These are phyloP conservation scores for Ramularia collo-cygni DNA, from an alignment of 2,329 filamentous ascomycete species.

Conservation along the genomic window DNA sequence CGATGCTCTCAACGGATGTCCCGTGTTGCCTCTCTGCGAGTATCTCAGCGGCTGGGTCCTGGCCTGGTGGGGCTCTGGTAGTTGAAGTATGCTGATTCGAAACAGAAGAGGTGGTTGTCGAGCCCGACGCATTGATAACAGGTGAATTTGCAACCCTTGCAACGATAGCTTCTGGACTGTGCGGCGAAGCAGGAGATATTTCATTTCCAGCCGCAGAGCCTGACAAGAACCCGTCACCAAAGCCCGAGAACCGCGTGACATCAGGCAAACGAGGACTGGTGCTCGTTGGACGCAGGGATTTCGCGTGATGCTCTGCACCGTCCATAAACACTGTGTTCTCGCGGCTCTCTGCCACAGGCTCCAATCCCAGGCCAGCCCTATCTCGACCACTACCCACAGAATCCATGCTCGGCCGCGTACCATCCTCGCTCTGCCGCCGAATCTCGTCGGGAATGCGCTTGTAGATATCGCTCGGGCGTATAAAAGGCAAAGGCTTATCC, in stretches of 20 bases:
- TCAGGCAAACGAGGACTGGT: constrained; percentile 34
- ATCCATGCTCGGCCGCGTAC: constrained; percentile 51
- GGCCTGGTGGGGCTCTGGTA: constrained; percentile 6
- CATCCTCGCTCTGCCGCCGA: constrained; percentile 52
- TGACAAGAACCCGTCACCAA: constrained; percentile 31
- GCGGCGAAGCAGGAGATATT: constrained; percentile 3
- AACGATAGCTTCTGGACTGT: not conserved
- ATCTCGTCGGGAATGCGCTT: constrained; percentile 62
- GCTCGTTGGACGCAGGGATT: constrained; percentile 23
- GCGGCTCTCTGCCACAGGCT: constrained; percentile 17
- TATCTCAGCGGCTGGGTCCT: constrained; percentile 14
- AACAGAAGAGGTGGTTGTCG: too few species aligned
- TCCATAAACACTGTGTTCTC: constrained; percentile 15
- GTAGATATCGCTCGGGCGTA: constrained; percentile 72
- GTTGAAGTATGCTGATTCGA: constrained; percentile 12
- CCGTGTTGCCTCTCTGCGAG: constrained; percentile 12
- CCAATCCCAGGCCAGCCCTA: constrained; percentile 10
- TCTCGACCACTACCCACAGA: constrained; percentile 27
- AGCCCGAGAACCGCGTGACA: constrained; percentile 38
- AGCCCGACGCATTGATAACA: not conserved
- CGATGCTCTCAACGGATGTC: constrained; percentile 1
- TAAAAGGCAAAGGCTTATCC: constrained; percentile 54
- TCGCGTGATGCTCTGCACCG: not conserved
- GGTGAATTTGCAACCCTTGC: constrained; percentile 2
- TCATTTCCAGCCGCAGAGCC: constrained; percentile 5